Percentiles rank a stretch among this genome's conserved stretches.
Conservation (phyloP, 331 rosid species). For the Phaseolus coccineus region DNA sequence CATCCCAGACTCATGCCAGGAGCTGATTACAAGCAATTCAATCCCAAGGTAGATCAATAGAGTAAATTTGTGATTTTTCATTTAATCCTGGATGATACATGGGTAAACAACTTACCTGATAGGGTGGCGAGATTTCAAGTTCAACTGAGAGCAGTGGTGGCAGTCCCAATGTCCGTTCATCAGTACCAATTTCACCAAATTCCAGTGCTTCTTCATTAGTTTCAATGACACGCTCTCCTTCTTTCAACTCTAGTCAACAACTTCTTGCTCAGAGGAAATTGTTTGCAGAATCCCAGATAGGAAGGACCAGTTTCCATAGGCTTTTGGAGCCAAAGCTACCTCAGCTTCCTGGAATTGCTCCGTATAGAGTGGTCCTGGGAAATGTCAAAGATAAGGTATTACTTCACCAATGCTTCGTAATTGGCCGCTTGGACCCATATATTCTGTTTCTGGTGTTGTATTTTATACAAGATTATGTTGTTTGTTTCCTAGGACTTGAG, state of each 20-base stretch:
- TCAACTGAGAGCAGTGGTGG: constrained; percentile 40
- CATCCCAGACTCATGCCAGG: constrained; percentile 63
- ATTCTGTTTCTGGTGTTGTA: constrained; percentile 19
- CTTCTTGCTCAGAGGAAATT: constrained; percentile 66
- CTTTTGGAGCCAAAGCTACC: constrained; percentile 79
- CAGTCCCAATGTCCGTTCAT: constrained; percentile 7
- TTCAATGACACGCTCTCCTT: constrained; percentile 45
- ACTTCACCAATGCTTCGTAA: constrained; percentile 26
- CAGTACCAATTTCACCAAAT: constrained; percentile 38
- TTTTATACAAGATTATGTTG: constrained; percentile 17
- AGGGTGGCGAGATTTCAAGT: constrained; percentile 52
- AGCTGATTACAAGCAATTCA: constrained; percentile 47
- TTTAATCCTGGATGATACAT: constrained; percentile 11
- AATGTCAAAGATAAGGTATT: constrained; percentile 76
- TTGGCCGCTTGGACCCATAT: constrained; percentile 19
- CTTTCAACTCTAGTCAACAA: constrained; percentile 65
- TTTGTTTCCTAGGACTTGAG: constrained; percentile 14
- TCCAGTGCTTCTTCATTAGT: constrained; percentile 44
- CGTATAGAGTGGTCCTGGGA: constrained; percentile 76
- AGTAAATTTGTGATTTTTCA: constrained; percentile 34
- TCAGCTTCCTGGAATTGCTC: constrained; percentile 65
- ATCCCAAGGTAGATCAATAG: constrained; percentile 57
- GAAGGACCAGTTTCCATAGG: constrained; percentile 80
- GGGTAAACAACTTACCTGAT: constrained; percentile 1
- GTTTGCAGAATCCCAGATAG: constrained; percentile 69